Conservation (phyloP, 805 yeast species). For the Sugiyamaella valdiviana region DNA sequence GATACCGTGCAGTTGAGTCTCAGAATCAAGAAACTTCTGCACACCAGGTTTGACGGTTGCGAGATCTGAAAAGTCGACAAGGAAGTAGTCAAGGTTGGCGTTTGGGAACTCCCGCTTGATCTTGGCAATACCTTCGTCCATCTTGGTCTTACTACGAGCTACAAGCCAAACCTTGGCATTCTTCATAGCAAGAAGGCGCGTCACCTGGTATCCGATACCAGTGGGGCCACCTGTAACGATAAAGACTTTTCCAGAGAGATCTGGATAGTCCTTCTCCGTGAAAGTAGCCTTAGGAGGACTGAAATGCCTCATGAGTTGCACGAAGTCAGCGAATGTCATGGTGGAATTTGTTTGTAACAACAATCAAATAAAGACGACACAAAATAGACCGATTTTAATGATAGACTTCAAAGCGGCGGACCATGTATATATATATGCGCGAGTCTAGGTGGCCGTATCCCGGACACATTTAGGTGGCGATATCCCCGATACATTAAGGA, state of each 20-base stretch:
- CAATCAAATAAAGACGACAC: too few relatives aligned
- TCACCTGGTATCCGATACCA: slow-evolving; percentile 34
- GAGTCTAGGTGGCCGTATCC: too few relatives aligned
- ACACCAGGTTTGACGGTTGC: slow-evolving; percentile 37
- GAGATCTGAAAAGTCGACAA: slow-evolving; percentile 34
- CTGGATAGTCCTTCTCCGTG: slow-evolving; percentile 31
- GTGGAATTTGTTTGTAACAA: too few relatives aligned
- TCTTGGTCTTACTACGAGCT: slow-evolving; percentile 35
- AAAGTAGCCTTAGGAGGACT: slow-evolving; percentile 12
- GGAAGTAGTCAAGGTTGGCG: slow-evolving; percentile 18
- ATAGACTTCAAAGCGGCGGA: too few relatives aligned
- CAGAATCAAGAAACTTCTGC: slow-evolving; percentile 25
- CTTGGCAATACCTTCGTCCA: slow-evolving; percentile 29
- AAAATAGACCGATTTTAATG: too few relatives aligned
- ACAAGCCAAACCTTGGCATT: slow-evolving; percentile 36
- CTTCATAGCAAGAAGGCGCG: slow-evolving; percentile 29
- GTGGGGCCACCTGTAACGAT: slow-evolving; percentile 33
- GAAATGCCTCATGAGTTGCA: neutral
- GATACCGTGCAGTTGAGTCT: slow-evolving; percentile 33
- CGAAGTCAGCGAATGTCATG: neutral
- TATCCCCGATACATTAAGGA: too few relatives aligned
- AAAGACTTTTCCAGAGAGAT: slow-evolving; percentile 31
- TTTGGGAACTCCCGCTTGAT: slow-evolving; percentile 25
- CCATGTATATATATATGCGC: too few relatives aligned
- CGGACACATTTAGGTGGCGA: too few relatives aligned